Base-by-base conservation (phyloP, 2,329 filamentous ascomycete genomes). In the Ascomycota sp. region DNA sequence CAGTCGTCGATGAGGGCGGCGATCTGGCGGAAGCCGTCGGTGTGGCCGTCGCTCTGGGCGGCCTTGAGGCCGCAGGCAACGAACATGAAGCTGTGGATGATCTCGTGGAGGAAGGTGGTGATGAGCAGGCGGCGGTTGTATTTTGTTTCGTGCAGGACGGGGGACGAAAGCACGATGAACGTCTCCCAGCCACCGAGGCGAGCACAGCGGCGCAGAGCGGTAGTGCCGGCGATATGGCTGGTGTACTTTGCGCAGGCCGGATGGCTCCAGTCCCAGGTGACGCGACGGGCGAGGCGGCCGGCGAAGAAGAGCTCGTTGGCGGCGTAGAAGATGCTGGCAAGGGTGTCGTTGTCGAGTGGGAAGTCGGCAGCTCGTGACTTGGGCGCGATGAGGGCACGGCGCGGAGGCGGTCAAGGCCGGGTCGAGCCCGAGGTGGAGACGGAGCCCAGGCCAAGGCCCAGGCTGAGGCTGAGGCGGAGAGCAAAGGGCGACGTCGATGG, bases 31-130 rank as follows among this genome's bases (percentile, higher is more conserved):
- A 75, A 75, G 2, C 67, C 70, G 2, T 53, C 44, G 2, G 70
- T 75, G 38, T 75, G 70, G 1, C 70, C 70, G 8, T 68, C 69
- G 25, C 57, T 53, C 17, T 56, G 50, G 23, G 60, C 52, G 0
- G 69, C 69, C 26, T 59, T 55, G 43, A 69, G 64, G 4, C 70
- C 70, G 38, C 68, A 72, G 30, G 52, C 56, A 33, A 75, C 61
- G 38, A 75, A 75, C 11, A 75, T 52, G 41, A 72, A 75, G 46
- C 69, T 69, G 48, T 75, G 70, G 28, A 75, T 69, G 39, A 75
- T 60, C 47, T 76, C 71, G 42, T 75, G 71, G 28, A 76, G 42
- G 36, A 76, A 74, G 0, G 70, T 71, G 6, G 65, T 68, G 29
- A 75, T 70, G 32, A 75, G 56, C 11, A 75, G 53, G 6, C 67